A percentile compares a stretch with the other conserved stretches of the same genome.
Conservation (phyloP, 768 basidiomycete species). For the Hygrocybe coccinea region DNA sequence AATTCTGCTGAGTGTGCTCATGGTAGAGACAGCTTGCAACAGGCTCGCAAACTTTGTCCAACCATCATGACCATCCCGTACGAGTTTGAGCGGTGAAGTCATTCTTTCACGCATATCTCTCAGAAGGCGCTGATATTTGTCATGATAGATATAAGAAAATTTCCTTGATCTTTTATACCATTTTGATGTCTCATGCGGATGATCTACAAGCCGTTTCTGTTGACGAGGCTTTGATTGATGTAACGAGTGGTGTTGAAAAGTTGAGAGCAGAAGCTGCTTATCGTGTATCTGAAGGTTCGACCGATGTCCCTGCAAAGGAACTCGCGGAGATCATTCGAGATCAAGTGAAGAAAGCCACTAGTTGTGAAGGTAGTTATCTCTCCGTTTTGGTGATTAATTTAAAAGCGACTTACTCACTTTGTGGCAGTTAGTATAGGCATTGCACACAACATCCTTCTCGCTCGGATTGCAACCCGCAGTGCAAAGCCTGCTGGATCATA, state of each 20-base stretch:
- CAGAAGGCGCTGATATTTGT: not conserved
- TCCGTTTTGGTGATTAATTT: not conserved
- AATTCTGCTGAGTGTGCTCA: not conserved
- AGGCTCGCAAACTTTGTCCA: constrained; percentile 74
- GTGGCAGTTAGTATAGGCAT: constrained; percentile 84
- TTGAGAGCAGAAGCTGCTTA: constrained; percentile 24
- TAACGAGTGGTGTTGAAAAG: constrained; percentile 55
- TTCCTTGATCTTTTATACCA: constrained; percentile 87
- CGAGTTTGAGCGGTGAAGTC: constrained; percentile 75
- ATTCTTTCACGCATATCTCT: not conserved
- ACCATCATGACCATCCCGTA: constrained; percentile 77
- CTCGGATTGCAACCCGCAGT: constrained; percentile 81
- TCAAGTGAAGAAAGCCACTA: constrained; percentile 71
- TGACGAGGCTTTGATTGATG: constrained; percentile 92
- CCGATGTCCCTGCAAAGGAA: constrained; percentile 62
- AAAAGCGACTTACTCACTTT: not conserved
- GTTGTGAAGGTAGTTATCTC: constrained; percentile 65
- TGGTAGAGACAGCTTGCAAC: constrained; percentile 54
- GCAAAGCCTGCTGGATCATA: constrained; percentile 90
- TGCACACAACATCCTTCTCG: constrained; percentile 85
- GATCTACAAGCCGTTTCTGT: constrained; percentile 94
- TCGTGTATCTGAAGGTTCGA: constrained; percentile 17
- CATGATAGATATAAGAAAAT: constrained; percentile 70
- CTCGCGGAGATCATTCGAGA: constrained; percentile 78
- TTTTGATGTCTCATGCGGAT: constrained; percentile 84